A percentile compares a stretch with the other conserved stretches of the same genome.
These are phyloP conservation scores for Porosira glacialis DNA, from an alignment of 352 stramenopile species.

Conservation along the genomic window DNA sequence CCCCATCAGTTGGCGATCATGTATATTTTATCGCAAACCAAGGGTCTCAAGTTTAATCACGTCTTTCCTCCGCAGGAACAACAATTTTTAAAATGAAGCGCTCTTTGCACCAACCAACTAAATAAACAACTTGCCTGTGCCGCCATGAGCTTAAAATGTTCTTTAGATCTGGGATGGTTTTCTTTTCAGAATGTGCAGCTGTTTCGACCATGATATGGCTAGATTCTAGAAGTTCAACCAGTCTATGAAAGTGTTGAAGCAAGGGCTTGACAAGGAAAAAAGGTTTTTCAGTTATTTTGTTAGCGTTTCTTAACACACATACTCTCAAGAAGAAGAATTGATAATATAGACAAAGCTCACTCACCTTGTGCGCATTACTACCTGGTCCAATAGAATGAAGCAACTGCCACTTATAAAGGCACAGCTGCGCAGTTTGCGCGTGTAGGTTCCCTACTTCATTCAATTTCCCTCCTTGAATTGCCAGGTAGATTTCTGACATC, in stretches of 20 bases:
- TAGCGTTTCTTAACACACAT: no score
- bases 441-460: slow-evolving; percentile 78
- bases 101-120: no score
- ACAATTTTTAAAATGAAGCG: no score
- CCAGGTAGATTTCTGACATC: slow-evolving; percentile 77
- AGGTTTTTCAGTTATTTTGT: no score
- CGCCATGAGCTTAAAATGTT: slow-evolving; percentile 61
- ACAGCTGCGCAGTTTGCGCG: slow-evolving; percentile 73
- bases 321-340: no score
- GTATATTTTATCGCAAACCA: no score
- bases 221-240: slow-evolving; percentile 81
- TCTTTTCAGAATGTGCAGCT: slow-evolving; percentile 61
- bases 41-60: no score
- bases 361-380: slow-evolving; percentile 56
- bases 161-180: slow-evolving; percentile 80
- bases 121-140: no score
- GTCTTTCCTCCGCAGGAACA: no score
- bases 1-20: no score
- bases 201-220: slow-evolving; percentile 81
- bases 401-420: slow-evolving; percentile 75
- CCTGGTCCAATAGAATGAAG: slow-evolving; percentile 60
- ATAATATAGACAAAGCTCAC: no score
- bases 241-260: slow-evolving; percentile 77
- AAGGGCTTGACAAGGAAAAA: no score
- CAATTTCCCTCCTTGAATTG: slow-evolving; percentile 78